Conservation (phyloP, 1,284 basidiomycete genomes). For the Tremellales sp. region DNA sequence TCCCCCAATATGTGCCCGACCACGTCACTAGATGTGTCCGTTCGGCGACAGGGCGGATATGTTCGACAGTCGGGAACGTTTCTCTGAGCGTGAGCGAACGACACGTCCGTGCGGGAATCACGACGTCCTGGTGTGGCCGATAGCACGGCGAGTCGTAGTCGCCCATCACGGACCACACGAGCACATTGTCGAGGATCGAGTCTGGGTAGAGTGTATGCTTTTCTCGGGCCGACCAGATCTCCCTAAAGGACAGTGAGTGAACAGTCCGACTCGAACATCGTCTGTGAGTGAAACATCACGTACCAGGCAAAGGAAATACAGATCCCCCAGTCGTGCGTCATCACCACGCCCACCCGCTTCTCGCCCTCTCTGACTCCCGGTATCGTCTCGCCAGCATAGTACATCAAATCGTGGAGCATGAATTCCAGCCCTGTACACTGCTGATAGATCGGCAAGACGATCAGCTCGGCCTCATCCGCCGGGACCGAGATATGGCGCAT, state of each 20-base stretch:
- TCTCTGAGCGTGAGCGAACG: constrained; percentile 28
- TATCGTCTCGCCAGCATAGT: constrained; percentile 40
- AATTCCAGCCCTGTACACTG: constrained; percentile 42
- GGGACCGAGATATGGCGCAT: constrained; percentile 41
- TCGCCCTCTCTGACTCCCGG: constrained; percentile 35
- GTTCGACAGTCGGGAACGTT: constrained; percentile 30
- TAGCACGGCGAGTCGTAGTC: constrained; percentile 47
- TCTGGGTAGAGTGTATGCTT: constrained; percentile 36
- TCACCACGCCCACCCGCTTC: constrained; percentile 40
- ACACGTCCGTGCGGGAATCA: constrained; percentile 47
- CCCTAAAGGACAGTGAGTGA: constrained; percentile 17
- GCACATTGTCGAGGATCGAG: constrained; percentile 38
- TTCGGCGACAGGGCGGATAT: constrained; percentile 36
- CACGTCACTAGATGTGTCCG: constrained; percentile 39
- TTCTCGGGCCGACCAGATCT: constrained; percentile 43
- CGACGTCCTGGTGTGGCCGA: constrained; percentile 47
- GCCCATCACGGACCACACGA: constrained; percentile 47
- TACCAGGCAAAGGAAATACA: constrained; percentile 45
- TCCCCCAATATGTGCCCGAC: constrained; percentile 48
- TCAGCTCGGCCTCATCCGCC: constrained; percentile 49
- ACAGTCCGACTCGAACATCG: not conserved
- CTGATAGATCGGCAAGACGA: constrained; percentile 51
- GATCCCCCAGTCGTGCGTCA: constrained; percentile 53
- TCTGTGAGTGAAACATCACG: constrained; percentile 1
- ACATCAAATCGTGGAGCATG: constrained; percentile 45